phyloP scores from a whole-genome alignment of 106 monocot genomes.

The Cymbidium sinense region DNA sequence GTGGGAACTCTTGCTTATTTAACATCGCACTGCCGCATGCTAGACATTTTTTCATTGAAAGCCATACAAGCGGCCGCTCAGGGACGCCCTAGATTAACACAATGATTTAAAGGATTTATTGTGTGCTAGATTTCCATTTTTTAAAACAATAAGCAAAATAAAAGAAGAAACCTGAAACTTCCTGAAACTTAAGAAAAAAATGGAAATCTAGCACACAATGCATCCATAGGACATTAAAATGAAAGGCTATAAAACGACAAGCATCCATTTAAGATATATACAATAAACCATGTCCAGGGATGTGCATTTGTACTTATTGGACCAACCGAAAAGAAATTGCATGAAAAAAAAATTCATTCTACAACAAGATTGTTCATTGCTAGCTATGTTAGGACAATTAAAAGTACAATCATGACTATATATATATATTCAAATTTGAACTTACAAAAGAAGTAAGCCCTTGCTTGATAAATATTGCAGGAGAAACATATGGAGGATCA shows the following conservation, averaged over 20 bases:
- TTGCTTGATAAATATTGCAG: slow-evolving; percentile 74
- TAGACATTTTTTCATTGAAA: too few species aligned
- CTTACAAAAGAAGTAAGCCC: slow-evolving; percentile 96
- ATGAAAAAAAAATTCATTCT: neutral
- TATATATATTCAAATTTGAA: slow-evolving; percentile 9
- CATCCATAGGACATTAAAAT: neutral
- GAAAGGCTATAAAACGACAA: neutral
- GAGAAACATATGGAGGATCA: slow-evolving; percentile 95
- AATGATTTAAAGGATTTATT: too few species aligned
- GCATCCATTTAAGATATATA: neutral
- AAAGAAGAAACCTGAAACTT: neutral
- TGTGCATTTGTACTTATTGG: neutral
- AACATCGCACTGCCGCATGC: too few species aligned
- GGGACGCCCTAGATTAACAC: too few species aligned
- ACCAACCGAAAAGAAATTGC: neutral
- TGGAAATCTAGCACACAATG: neutral
- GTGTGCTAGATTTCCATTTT: too few species aligned
- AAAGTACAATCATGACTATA: neutral
- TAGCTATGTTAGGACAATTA: neutral
- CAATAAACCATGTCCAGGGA: neutral
- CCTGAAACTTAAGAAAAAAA: neutral
- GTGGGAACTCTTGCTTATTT: too few species aligned
- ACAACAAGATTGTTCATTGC: neutral
- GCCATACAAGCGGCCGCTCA: too few species aligned
- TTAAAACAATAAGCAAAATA: neutral